These are phyloP conservation scores for Elaphomyces granulatus DNA, from an alignment of 495 filamentous ascomycete genomes.

Conservation along the genomic window DNA sequence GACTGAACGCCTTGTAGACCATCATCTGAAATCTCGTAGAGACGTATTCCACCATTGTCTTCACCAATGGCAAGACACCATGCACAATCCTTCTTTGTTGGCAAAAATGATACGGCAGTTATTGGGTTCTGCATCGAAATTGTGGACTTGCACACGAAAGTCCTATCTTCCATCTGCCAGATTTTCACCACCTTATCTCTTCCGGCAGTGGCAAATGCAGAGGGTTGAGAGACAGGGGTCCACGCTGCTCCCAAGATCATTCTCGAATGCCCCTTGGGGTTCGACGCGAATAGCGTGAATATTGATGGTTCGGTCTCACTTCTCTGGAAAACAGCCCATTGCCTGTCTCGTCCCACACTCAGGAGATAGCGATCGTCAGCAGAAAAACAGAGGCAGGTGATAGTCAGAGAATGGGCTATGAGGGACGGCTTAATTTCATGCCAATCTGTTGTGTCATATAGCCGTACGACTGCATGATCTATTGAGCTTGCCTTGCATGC, in stretches of 20 bases:
- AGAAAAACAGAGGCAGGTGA: constrained; percentile 66
- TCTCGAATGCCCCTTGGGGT: constrained; percentile 72
- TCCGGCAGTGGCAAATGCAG: constrained; percentile 70
- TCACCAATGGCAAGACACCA: constrained; percentile 53
- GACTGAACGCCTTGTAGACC: constrained; percentile 32
- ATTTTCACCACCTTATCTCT: constrained; percentile 76
- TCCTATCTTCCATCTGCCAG: constrained; percentile 39
- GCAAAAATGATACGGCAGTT: constrained; percentile 62
- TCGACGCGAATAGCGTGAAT: constrained; percentile 44
- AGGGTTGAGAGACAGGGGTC: constrained; percentile 37
- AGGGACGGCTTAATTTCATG: constrained; percentile 75
- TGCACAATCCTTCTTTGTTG: constrained; percentile 19
- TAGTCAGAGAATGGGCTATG: constrained; percentile 67
- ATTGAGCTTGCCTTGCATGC: constrained; percentile 84
- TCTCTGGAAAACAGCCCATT: constrained; percentile 69
- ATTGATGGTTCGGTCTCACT: constrained; percentile 19
- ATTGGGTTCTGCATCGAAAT: constrained; percentile 45
- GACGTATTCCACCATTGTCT: constrained; percentile 30
- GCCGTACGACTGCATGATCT: constrained; percentile 84
- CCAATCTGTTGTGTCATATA: constrained; percentile 79
- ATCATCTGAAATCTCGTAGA: constrained; percentile 27
- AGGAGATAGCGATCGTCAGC: constrained; percentile 57
- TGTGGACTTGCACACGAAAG: constrained; percentile 35
- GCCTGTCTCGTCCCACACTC: constrained; percentile 81
- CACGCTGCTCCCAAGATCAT: constrained; percentile 84